Evolutionary conservation across 1,284 basidiomycete genomes (phyloP), one percentile per base, ranked within the genome.

Genomic region (Taiwanofungus camphoratus): DNA sequence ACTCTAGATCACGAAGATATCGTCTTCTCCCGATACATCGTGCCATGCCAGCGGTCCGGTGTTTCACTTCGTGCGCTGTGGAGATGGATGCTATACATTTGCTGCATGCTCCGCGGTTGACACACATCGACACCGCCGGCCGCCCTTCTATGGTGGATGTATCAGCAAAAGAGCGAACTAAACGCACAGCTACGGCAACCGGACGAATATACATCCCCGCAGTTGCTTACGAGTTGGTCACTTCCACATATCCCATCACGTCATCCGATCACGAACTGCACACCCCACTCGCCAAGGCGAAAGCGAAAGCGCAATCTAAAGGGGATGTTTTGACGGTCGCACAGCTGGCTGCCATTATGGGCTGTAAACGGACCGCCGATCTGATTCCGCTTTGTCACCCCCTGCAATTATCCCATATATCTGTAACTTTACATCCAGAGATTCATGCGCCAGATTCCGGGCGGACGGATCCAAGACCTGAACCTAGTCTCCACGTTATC

Each of bases 301-400:
- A 66, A 40, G 63, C 59, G 9, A 83, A 85, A 59, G 69, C 71
- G 5, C 67, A 68, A 33, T 65, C 69, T 26, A 90, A 93, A 63
- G 82, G 91, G 39, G 76, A 92, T 63, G 77, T 80, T n/a, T 65
- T 92, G 37, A 78, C 79, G 9, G 77, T 89, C 15, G 85, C 88
- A 13, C 85, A 91, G 54, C 68, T 92, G 19, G 90, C 91, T 2
- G 92, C 80, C 11, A 88, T 93, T 59, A 91, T 92, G 82, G 90
- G 75, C 6, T 79, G 84, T 47, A 94, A 94, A 62, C 77, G 78
- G 45, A 93, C 91, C 1, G 70, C 85, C 20, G 79, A 82, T 32
- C 71, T 92, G 34, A 92, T 94, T 44, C 91, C 91, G 2, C 70
- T 93, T 6, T 93, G 91, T 55, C 92, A 94, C 61, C 82, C 89